These are phyloP conservation scores for Pleurotus eryngii DNA, from an alignment of 768 basidiomycete genomes.

Conservation along the genomic window DNA sequence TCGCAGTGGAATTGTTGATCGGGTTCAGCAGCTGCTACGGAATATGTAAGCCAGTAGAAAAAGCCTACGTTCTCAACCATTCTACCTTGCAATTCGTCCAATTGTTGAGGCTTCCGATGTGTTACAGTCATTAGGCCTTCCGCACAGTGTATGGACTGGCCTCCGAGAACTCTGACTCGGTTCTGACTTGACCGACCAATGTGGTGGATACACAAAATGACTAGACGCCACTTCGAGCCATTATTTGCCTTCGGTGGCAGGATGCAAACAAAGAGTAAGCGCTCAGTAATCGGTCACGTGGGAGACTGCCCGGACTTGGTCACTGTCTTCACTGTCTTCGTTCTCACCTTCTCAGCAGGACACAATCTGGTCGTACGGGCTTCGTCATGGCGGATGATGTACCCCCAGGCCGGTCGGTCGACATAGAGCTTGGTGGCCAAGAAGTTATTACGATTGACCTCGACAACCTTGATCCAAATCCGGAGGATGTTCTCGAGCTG, in stretches of 20 bases:
- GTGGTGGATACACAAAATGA: no score
- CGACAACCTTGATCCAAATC: conserved; percentile 77
- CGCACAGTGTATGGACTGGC: not conserved
- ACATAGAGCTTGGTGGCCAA: conserved; percentile 78
- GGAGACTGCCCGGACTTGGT: no score
- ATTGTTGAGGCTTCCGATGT: conserved; percentile 62
- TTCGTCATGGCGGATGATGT: conserved; percentile 26
- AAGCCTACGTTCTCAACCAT: conserved; percentile 17
- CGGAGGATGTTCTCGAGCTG: conserved; percentile 71
- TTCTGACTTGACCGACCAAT: no score
- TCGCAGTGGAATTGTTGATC: conserved; percentile 85
- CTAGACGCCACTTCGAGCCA: no score
- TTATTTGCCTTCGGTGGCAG: not conserved
- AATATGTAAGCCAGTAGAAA: conserved; percentile 1
- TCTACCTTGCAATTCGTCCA: conserved; percentile 63
- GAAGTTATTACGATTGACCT: conserved; percentile 91
- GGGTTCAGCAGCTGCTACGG: conserved; percentile 71
- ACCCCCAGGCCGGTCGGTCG: conserved; percentile 50
- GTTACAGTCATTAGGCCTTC: conserved; percentile 53
- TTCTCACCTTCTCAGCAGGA: no score
- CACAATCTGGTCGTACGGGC: no score
- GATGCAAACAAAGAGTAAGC: no score
- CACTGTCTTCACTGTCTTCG: no score
- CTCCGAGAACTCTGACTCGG: not conserved
- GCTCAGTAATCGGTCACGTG: no score